These are phyloP conservation scores for Hura crepitans DNA, from an alignment of 441 rosid species.

Conservation along the genomic window DNA sequence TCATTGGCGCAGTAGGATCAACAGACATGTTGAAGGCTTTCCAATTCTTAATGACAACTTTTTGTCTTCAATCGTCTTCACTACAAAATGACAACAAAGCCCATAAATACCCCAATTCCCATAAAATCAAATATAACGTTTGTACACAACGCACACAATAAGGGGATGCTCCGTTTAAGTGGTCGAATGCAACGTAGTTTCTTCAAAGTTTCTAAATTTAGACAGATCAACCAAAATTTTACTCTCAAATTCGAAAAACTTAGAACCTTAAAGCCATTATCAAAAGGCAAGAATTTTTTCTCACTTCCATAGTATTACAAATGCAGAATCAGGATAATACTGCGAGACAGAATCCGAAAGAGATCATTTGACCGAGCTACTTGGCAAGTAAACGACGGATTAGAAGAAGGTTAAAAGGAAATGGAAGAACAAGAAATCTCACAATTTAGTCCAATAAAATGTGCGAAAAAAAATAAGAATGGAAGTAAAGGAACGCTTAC, in stretches of 20 bases:
- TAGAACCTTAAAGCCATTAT: neutral
- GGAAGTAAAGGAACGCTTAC: neutral
- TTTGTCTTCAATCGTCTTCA: slow-evolving; percentile 20
- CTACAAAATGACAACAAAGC: slow-evolving; percentile 21
- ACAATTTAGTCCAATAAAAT: neutral
- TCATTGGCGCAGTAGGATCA: neutral
- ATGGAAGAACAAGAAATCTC: neutral
- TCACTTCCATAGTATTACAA: neutral
- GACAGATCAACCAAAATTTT: neutral
- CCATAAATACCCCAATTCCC: slow-evolving; percentile 15
- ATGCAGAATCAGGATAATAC: neutral
- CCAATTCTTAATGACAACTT: slow-evolving; percentile 19
- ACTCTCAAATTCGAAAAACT: neutral
- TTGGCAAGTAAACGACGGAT: neutral
- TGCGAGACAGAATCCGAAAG: neutral
- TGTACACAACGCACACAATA: neutral
- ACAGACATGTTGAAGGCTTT: slow-evolving; percentile 19
- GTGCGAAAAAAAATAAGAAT: neutral
- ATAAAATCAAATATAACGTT: neutral
- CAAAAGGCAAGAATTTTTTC: neutral
- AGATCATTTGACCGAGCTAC: neutral
- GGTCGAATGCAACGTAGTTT: neutral
- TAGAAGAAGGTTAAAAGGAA: neutral
- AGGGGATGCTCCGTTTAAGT: neutral
- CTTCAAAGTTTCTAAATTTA: neutral